phyloP scores from a whole-genome alignment of 2,329 filamentous ascomycete species.

The Fusarium sp. region DNA sequence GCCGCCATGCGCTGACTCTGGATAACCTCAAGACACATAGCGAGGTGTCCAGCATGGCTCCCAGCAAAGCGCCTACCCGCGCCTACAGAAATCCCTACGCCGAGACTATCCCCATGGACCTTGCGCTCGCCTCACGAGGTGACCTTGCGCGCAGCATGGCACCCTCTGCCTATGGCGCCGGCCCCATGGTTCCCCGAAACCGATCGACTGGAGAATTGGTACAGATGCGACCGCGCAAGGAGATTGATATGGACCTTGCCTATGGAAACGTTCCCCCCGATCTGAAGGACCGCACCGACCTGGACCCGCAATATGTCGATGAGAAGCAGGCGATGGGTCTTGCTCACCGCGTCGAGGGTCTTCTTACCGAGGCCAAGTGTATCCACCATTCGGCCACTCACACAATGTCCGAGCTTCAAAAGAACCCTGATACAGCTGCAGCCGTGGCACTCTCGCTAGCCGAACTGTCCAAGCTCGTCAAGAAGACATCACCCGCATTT shows the following conservation, averaged over 20 bases:
- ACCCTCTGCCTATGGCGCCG: slow-evolving; percentile 45
- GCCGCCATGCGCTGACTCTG: slow-evolving; percentile 63
- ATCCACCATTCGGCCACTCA: slow-evolving; percentile 85
- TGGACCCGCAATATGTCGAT: slow-evolving; percentile 65
- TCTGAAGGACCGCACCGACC: slow-evolving; percentile 65
- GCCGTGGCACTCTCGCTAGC: slow-evolving; percentile 93
- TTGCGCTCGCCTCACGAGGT: slow-evolving; percentile 48
- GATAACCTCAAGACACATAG: slow-evolving; percentile 68
- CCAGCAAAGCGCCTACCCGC: slow-evolving; percentile 61
- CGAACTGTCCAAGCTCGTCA: slow-evolving; percentile 86
- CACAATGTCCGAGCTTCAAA: slow-evolving; percentile 83
- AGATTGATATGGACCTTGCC: slow-evolving; percentile 91
- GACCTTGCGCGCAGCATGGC: slow-evolving; percentile 41
- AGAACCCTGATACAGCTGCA: slow-evolving; percentile 86
- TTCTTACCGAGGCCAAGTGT: slow-evolving; percentile 91
- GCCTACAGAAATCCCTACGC: slow-evolving; percentile 57
- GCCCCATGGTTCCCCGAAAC: slow-evolving; percentile 54
- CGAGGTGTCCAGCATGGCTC: slow-evolving; percentile 65
- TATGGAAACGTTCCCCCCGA: slow-evolving; percentile 88
- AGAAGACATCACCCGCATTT: slow-evolving; percentile 88
- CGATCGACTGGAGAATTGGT: slow-evolving; percentile 59
- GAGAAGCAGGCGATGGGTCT: slow-evolving; percentile 71
- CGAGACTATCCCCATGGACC: slow-evolving; percentile 59
- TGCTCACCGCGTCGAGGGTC: slow-evolving; percentile 79
- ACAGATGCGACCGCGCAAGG: slow-evolving; percentile 54